Evolutionary conservation across 2,329 filamentous ascomycete genomes (phyloP), one percentile per base, ranked within the genome.

Genomic region (Botrytis cinerea): DNA sequence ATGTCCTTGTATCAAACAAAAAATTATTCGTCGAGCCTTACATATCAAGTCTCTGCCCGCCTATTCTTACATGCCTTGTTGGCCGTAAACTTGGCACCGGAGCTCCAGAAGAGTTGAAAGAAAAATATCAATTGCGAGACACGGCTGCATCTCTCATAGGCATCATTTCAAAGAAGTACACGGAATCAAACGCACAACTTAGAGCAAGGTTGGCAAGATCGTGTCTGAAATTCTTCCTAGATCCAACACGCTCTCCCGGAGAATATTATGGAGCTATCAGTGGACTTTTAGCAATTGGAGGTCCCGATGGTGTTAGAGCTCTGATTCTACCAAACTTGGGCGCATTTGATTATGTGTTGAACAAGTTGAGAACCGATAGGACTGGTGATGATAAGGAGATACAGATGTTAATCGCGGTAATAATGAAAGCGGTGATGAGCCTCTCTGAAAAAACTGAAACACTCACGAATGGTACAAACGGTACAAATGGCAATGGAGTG

Each of bases 191-290:
- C 73, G 90, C 92, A 61, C 91, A 94, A 22, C 88, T 98, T 40
- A 93, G 94, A 73, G 91, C 95, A 2, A 93, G 97, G 76, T 91
- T 99, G 45, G 95, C 94, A 6, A 89, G 96, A n/a, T 96, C 95
- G 0, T 98, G 94, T 80, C 88, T 98, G 48, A 97, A 97, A 83
- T 91, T 92, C 79, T 95, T 98, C 82, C 88, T 99, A 45, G 95
- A 98, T 79, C 93, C 94, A 0, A 90, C 91, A 61, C 94, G 95
- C 80, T 91, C 94, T 0, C 88, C 94, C 0, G 90, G 93, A 2
- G 92, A 95, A 1, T 93, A 97, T 79, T 99, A 96, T 81, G 96
- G 96, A 62, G 94, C 95, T 10, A 87, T 99, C 35, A 88, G 91
- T 45, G 95, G 95, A 1, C 85, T 99, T 4, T 87, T 91, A 2